Conservation (phyloP, 805 yeast species). For the Starmera dryadoides region DNA sequence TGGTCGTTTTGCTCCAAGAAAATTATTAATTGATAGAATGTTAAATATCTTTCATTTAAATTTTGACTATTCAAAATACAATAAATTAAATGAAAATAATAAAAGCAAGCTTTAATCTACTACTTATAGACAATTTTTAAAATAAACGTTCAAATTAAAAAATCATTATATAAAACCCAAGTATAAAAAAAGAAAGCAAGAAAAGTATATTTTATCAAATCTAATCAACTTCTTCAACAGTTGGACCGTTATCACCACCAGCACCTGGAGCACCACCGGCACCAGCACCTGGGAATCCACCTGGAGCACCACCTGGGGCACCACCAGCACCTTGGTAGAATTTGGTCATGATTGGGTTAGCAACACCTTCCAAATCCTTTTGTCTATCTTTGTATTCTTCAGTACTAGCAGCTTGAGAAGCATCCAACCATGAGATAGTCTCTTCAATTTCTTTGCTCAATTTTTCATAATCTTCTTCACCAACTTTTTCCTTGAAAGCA, state of each 20-base stretch:
- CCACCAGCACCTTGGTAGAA: conserved; percentile 91
- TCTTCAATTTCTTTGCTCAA: conserved; percentile 80
- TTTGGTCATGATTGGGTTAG: conserved; percentile 95
- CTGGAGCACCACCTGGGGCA: conserved; percentile 61
- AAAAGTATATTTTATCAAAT: too few species aligned
- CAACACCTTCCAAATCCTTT: conserved; percentile 93
- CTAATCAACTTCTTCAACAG: conserved; percentile 79
- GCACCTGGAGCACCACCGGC: conserved; percentile 52
- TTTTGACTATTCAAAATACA: conserved; percentile 16
- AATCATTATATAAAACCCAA: neutral
- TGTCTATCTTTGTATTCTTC: conserved; percentile 92
- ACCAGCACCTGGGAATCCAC: conserved; percentile 61
- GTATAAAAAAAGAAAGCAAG: too few species aligned
- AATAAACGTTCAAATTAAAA: neutral
- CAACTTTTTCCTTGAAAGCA: conserved; percentile 71
- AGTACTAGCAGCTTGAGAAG: conserved; percentile 83
- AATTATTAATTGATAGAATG: conserved; percentile 8
- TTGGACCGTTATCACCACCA: conserved; percentile 50
- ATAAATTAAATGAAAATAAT: conserved; percentile 1
- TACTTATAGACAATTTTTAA: neutral
- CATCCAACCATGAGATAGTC: conserved; percentile 86
- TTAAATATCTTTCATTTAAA: conserved; percentile 12
- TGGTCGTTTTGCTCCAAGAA: conserved; percentile 6
- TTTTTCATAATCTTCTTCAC: conserved; percentile 63
- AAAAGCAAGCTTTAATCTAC: too few species aligned